Conservation (phyloP, 345 rosid genomes). For the Hevea brasiliensis region DNA sequence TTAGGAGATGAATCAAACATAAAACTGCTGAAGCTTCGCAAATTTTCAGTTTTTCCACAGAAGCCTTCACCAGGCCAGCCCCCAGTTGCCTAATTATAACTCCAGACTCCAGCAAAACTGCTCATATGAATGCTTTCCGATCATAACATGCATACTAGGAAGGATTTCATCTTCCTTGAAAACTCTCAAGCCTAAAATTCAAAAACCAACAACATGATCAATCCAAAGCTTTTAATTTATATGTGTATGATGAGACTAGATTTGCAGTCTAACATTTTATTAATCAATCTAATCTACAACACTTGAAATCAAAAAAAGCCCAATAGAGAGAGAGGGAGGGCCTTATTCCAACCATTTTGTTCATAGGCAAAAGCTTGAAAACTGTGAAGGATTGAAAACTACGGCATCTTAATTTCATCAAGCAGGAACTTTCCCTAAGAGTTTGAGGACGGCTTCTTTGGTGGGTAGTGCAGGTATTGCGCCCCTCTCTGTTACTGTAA, state of each 20-base stretch:
- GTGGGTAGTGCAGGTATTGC: conserved; percentile 94
- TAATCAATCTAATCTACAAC: conserved; percentile 1
- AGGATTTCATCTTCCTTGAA: too few species aligned
- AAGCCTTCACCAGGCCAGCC: too few species aligned
- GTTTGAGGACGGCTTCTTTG: conserved; percentile 57
- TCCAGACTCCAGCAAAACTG: too few species aligned
- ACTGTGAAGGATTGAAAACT: neutral
- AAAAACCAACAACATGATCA: neutral
- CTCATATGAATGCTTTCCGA: too few species aligned
- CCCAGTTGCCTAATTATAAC: too few species aligned
- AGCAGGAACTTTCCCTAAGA: conserved; percentile 25
- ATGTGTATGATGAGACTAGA: neutral
- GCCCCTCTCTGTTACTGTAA: conserved; percentile 84
- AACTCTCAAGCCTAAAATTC: too few species aligned
- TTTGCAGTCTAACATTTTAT: neutral
- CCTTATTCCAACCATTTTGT: neutral
- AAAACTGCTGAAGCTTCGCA: too few species aligned
- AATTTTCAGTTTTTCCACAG: too few species aligned
- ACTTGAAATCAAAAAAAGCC: neutral
- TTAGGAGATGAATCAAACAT: too few species aligned
- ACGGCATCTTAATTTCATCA: neutral
- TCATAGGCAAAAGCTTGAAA: neutral
- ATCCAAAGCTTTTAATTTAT: neutral
- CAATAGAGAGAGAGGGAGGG: neutral
- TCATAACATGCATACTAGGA: too few species aligned